A percentile compares a stretch with the other conserved stretches of the same genome.
Conservation (phyloP, 805 yeast genomes). For the Zygosaccharomyces siamensis region DNA sequence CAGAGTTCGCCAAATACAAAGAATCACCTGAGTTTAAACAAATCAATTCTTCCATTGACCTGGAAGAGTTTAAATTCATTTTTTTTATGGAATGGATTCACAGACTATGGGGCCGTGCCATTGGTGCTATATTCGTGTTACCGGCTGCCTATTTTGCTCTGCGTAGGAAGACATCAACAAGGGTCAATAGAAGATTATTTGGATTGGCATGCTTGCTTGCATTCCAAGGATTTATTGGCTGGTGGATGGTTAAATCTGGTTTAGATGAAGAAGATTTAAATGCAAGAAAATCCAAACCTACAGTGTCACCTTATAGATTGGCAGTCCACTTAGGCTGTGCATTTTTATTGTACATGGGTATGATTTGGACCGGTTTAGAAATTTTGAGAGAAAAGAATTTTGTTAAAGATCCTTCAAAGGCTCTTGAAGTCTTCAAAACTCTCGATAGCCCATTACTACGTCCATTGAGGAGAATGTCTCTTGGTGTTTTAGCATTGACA, state of each 20-base stretch:
- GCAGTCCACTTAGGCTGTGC: slow-evolving; percentile 95
- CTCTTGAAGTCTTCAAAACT: slow-evolving; percentile 49
- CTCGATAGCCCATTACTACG: slow-evolving; percentile 58
- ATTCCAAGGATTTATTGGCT: slow-evolving; percentile 91
- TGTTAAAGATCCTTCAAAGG: slow-evolving; percentile 57
- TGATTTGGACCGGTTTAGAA: slow-evolving; percentile 85
- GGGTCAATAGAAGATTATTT: slow-evolving; percentile 61
- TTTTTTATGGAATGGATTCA: slow-evolving; percentile 98
- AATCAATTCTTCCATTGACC: slow-evolving; percentile 71
- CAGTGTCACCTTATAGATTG: slow-evolving; percentile 91
- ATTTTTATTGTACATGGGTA: slow-evolving; percentile 77
- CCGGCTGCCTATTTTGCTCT: slow-evolving; percentile 83
- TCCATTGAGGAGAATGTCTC: slow-evolving; percentile 51
- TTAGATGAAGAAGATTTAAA: slow-evolving; percentile 72
- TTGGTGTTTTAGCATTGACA: slow-evolving; percentile 59
- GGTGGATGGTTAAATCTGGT: slow-evolving; percentile 99
- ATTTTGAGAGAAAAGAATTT: slow-evolving; percentile 70
- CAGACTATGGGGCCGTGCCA: slow-evolving; percentile 84
- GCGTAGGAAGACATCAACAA: slow-evolving; percentile 58
- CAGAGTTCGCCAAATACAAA: slow-evolving; percentile 74
- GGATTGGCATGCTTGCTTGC: slow-evolving; percentile 78
- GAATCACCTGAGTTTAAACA: slow-evolving; percentile 87
- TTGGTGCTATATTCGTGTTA: slow-evolving; percentile 74
- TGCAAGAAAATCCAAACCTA: slow-evolving; percentile 87
- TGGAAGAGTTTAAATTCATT: slow-evolving; percentile 92